Conservation (phyloP, 306 rosid genomes). For the Citrullus amarus region DNA sequence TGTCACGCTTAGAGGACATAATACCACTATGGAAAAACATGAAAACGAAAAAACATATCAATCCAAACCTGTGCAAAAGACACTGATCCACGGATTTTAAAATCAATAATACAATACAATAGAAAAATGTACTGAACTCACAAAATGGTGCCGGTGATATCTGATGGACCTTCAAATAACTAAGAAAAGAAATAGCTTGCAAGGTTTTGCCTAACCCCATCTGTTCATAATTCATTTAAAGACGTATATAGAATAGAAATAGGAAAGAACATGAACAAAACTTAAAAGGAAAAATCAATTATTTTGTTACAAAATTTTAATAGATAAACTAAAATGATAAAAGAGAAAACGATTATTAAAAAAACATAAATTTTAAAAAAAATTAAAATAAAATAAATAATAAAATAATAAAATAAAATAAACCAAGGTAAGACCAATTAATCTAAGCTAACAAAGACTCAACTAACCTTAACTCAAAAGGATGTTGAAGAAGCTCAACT, state of each 20-base stretch:
- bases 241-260: background rate
- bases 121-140: slow-evolving; percentile 33
- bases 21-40: slow-evolving; percentile 46
- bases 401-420: too few relatives aligned
- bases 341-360: background rate
- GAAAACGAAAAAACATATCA: slow-evolving; percentile 6
- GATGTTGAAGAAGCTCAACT: background rate
- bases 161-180: slow-evolving; percentile 54
- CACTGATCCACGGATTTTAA: slow-evolving; percentile 3
- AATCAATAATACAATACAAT: slow-evolving; percentile 9
- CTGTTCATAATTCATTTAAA: slow-evolving; percentile 32
- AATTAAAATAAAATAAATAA: too few relatives aligned
- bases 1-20: slow-evolving; percentile 89
- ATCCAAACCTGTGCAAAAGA: slow-evolving; percentile 1
- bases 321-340: background rate
- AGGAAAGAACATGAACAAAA: background rate
- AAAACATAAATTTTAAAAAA: too few relatives aligned
- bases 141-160: slow-evolving; percentile 71
- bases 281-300: background rate
- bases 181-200: slow-evolving; percentile 78
- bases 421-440: background rate
- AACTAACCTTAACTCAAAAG: background rate
- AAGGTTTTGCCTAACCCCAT: slow-evolving; percentile 97
- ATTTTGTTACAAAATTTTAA: background rate
- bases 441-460: background rate